A percentile compares a stretch with the other conserved stretches of the same genome.
Evolutionary conservation across 2,329 filamentous ascomycete species (phyloP).

Genomic region (Cladosporium sphaerospermum): DNA sequence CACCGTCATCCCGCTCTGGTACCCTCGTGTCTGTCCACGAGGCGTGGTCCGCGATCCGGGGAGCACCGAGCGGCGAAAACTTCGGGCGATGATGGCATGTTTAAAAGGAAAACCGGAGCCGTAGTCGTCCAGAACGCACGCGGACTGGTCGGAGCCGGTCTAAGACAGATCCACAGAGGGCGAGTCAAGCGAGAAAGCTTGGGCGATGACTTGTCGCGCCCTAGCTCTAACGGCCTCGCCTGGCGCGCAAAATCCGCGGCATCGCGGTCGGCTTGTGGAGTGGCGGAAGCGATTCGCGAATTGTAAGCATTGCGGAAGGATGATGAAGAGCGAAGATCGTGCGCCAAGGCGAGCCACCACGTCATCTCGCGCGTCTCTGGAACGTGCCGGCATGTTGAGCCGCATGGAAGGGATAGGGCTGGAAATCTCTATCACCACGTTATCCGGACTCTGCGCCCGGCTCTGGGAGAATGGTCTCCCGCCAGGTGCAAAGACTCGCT

Average conservation of each 20-base stretch:
- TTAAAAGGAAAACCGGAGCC: not conserved
- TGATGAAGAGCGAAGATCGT: not conserved
- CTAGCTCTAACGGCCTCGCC: not conserved
- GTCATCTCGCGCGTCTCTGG: not conserved
- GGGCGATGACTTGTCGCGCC: not conserved
- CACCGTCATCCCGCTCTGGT: conserved; percentile 9
- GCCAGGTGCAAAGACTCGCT: not conserved
- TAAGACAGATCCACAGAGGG: conserved; percentile 7
- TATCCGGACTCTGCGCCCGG: not conserved
- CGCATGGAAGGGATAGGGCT: conserved; percentile 1
- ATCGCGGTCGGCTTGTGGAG: not conserved
- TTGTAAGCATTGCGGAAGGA: conserved; percentile 3
- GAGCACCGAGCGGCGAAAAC: not conserved
- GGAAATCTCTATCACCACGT: not conserved
- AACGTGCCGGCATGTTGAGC: not conserved
- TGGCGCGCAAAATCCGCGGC: not conserved
- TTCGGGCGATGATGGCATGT: conserved; percentile 9
- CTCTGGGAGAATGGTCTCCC: not conserved
- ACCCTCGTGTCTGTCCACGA: conserved; percentile 4
- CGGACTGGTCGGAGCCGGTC: conserved; percentile 9
- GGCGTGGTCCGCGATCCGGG: not conserved
- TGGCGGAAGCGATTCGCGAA: not conserved
- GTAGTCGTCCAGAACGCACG: not conserved
- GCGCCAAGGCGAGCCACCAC: not conserved
- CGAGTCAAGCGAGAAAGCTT: conserved; percentile 8